Percentiles rank a stretch among this genome's conserved stretches.
These are phyloP conservation scores for Fusarium illudens DNA, from an alignment of 2,329 filamentous ascomycete species.

Conservation along the genomic window DNA sequence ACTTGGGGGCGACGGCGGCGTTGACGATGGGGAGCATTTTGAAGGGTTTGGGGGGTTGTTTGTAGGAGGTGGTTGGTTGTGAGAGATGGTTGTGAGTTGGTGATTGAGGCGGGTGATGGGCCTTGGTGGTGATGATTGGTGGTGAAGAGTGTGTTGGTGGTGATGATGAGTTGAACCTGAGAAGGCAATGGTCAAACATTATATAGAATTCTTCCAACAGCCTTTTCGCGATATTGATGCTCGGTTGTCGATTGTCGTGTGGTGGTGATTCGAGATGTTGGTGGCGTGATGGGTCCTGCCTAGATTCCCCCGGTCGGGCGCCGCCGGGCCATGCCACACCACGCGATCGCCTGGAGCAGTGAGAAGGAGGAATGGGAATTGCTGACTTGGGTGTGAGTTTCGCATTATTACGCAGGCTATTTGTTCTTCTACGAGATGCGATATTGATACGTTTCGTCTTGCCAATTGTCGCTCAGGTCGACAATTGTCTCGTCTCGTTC, in stretches of 20 bases:
- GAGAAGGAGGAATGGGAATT: background rate
- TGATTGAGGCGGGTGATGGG: background rate
- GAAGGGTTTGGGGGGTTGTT: background rate
- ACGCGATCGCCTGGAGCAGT: slow-evolving; percentile 3
- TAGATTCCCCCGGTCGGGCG: slow-evolving; percentile 20
- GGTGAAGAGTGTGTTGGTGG: background rate
- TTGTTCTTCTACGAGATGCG: no score
- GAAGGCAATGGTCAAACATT: background rate
- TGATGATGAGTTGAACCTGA: background rate
- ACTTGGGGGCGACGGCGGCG: slow-evolving; percentile 29
- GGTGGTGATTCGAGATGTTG: slow-evolving; percentile 27
- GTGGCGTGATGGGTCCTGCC: slow-evolving; percentile 18
- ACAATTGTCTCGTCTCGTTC: no score
- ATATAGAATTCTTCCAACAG: slow-evolving; percentile 1
- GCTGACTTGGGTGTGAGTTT: background rate
- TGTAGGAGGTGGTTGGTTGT: background rate
- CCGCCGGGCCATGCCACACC: slow-evolving; percentile 21
- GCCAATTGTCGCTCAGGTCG: no score
- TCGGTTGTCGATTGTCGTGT: slow-evolving; percentile 12
- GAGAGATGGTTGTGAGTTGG: background rate
- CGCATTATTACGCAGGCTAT: background rate
- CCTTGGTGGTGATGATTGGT: background rate
- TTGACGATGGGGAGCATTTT: slow-evolving; percentile 34
- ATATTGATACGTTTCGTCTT: background rate
- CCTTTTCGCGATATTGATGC: slow-evolving; percentile 2